These are phyloP conservation scores for Nicotiana noctiflora DNA, from an alignment of 257 asterid genomes.

Conservation along the genomic window DNA sequence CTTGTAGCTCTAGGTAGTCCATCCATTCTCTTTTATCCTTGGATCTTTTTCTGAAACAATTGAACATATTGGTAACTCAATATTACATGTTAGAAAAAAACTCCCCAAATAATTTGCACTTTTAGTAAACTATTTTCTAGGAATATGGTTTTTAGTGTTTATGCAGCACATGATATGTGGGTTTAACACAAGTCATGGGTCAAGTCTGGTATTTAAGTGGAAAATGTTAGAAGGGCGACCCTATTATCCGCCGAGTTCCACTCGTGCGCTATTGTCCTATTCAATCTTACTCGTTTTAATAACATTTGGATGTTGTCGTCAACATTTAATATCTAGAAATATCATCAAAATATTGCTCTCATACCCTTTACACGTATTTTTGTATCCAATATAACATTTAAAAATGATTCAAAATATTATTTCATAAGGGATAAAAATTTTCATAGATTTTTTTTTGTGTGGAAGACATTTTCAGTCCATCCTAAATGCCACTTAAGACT, in stretches of 20 bases:
- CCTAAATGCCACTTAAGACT: background rate
- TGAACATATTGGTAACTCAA: background rate
- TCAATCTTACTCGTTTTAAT: background rate
- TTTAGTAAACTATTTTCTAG: background rate
- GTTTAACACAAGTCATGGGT: background rate
- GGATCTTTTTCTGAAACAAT: background rate
- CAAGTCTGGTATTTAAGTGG: background rate
- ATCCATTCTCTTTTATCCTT: conserved; percentile 2
- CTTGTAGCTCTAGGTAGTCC: conserved; percentile 77
- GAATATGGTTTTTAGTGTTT: background rate
- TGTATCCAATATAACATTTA: background rate
- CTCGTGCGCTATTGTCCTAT: background rate
- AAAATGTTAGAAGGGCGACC: background rate
- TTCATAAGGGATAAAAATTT: background rate
- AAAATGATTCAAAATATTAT: background rate
- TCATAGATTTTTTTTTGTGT: background rate
- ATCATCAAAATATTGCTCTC: background rate
- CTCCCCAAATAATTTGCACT: background rate
- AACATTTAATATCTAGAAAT: background rate
- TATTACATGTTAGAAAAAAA: background rate
- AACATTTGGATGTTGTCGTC: background rate
- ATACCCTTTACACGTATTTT: background rate
- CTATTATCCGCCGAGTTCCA: background rate
- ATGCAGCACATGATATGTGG: background rate
- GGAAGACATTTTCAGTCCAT: background rate